A percentile compares a stretch with the other conserved stretches of the same genome.
Evolutionary conservation across 192 early-diverging fungal genomes (phyloP).

Genomic region (Pilobolus umbonatus): DNA sequence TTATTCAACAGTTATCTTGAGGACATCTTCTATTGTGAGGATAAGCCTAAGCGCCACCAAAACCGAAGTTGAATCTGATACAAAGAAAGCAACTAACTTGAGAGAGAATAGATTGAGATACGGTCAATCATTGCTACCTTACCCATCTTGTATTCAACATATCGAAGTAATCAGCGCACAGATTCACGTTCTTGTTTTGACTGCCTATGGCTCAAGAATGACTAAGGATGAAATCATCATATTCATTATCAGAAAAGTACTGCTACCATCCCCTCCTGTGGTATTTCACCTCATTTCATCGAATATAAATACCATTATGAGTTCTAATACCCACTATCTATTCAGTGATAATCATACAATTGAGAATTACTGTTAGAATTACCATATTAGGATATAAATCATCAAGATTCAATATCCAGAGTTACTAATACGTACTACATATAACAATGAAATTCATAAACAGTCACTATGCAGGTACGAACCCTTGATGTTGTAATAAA

Average conservation of each 20-base stretch:
- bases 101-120: slow-evolving; percentile 8
- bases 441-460: too few relatives aligned
- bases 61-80: background rate
- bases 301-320: too few relatives aligned
- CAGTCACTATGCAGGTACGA: too few relatives aligned
- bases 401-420: too few relatives aligned
- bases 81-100: slow-evolving; percentile 3
- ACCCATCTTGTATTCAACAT: slow-evolving; percentile 7
- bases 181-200: background rate
- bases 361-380: too few relatives aligned
- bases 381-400: too few relatives aligned
- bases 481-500: too few relatives aligned
- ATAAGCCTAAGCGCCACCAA: slow-evolving; percentile 1
- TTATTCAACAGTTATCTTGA: slow-evolving; percentile 1
- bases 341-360: too few relatives aligned
- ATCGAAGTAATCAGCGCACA: slow-evolving; percentile 13
- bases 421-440: too few relatives aligned
- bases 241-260: slow-evolving; percentile 4
- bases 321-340: too few relatives aligned
- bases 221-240: slow-evolving; percentile 7
- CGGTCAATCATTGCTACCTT: slow-evolving; percentile 9
- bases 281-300: too few relatives aligned
- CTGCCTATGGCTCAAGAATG: slow-evolving; percentile 3
- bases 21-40: slow-evolving; percentile 6
- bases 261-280: slow-evolving; percentile 9